These are phyloP conservation scores for Cymbopogon citratus DNA, from an alignment of 176 grass and related monocot genomes.

Conservation along the genomic window DNA sequence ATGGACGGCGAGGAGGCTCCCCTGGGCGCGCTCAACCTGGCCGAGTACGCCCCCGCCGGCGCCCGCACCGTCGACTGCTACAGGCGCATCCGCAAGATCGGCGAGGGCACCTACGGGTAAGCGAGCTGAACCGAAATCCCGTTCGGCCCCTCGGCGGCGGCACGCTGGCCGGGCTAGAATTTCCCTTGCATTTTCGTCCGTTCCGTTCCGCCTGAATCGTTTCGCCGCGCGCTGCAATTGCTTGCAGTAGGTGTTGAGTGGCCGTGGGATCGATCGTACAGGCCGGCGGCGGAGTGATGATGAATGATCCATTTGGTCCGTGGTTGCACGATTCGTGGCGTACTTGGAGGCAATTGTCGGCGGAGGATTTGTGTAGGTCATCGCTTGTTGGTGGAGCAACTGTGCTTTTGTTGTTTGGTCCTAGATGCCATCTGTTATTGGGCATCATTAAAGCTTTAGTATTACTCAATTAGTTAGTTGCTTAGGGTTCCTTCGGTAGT, in stretches of 20 bases:
- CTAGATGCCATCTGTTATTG: not conserved
- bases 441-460: too few relatives aligned
- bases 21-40: conserved; percentile 51
- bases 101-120: conserved; percentile 75
- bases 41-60: conserved; percentile 45
- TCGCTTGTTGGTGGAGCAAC: not conserved
- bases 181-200: not conserved
- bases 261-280: not conserved
- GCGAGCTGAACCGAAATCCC: not conserved
- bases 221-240: not conserved
- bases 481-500: too few relatives aligned
- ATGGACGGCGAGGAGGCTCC: conserved; percentile 48
- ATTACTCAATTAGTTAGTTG: too few relatives aligned
- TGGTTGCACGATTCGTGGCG: not conserved
- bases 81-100: conserved; percentile 78
- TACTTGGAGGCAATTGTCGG: not conserved
- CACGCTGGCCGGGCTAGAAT: not conserved
- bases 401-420: not conserved
- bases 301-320: not conserved
- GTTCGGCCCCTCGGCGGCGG: too few relatives aligned
- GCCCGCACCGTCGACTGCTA: conserved; percentile 73
- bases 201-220: not conserved
- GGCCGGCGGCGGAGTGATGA: not conserved
- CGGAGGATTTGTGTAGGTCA: not conserved
- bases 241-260: not conserved